Percentiles rank a stretch among this genome's conserved stretches.
phyloP scores from a whole-genome alignment of 345 rosid species.

The Camelina laxa region DNA sequence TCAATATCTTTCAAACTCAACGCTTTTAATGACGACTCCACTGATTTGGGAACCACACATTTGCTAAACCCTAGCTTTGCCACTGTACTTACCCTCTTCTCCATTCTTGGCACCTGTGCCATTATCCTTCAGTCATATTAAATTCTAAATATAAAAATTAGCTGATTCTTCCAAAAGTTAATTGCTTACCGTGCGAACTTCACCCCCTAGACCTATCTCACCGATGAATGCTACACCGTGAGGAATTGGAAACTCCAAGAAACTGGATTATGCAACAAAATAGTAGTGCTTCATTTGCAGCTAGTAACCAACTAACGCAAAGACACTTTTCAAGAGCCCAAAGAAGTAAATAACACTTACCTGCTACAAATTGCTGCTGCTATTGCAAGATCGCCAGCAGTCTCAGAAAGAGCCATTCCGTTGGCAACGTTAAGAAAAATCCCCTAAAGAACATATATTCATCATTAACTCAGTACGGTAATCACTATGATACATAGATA shows the following conservation, averaged over 20 bases:
- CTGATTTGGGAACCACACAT: slow-evolving; percentile 76
- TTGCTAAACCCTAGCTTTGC: slow-evolving; percentile 78
- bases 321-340: neutral
- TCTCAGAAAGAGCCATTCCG: slow-evolving; percentile 77
- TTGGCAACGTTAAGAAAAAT: slow-evolving; percentile 83
- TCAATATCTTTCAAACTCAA: slow-evolving; percentile 48
- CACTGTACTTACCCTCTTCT: slow-evolving; percentile 70
- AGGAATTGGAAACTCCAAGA: slow-evolving; percentile 92
- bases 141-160: neutral
- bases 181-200: slow-evolving; percentile 73
- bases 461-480: neutral
- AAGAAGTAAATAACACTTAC: slow-evolving; percentile 36
- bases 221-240: slow-evolving; percentile 78
- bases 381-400: slow-evolving; percentile 93
- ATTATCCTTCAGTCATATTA: slow-evolving; percentile 15
- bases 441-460: slow-evolving; percentile 45
- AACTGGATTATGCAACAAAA: slow-evolving; percentile 53
- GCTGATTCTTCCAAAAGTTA: slow-evolving; percentile 6
- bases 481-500: neutral
- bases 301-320: neutral
- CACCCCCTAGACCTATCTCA: slow-evolving; percentile 89
- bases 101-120: slow-evolving; percentile 82
- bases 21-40: slow-evolving; percentile 51
- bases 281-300: neutral
- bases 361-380: slow-evolving; percentile 98